These are phyloP conservation scores for Phytopythium kandeliae DNA, from an alignment of 352 stramenopile genomes.

Conservation along the genomic window DNA sequence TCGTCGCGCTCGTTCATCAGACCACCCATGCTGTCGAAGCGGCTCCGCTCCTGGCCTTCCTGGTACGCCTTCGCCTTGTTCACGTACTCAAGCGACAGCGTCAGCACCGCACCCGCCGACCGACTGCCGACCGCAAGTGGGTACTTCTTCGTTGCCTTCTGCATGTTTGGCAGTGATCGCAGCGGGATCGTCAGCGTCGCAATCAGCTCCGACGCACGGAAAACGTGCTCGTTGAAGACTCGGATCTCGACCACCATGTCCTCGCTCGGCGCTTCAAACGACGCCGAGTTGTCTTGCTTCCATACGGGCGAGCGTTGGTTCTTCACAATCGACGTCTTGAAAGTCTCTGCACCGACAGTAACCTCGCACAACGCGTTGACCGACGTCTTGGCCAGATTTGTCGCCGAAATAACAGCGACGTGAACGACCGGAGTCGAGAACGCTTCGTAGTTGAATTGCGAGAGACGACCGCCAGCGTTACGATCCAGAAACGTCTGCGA, in stretches of 20 bases:
- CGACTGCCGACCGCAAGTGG: slow-evolving; percentile 73
- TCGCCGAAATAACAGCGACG: slow-evolving; percentile 73
- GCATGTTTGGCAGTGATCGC: slow-evolving; percentile 80
- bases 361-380: slow-evolving; percentile 83
- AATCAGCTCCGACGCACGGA: slow-evolving; percentile 67
- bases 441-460: slow-evolving; percentile 82
- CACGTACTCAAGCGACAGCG: slow-evolving; percentile 74
- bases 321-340: slow-evolving; percentile 81
- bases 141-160: slow-evolving; percentile 81
- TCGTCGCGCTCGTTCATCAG: slow-evolving; percentile 79
- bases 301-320: slow-evolving; percentile 79
- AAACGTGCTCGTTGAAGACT: slow-evolving; percentile 80
- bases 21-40: slow-evolving; percentile 51
- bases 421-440: slow-evolving; percentile 80
- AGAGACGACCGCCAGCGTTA: slow-evolving; percentile 62
- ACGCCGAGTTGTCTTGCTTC: slow-evolving; percentile 81
- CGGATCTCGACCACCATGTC: slow-evolving; percentile 83
- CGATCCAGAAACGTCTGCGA: slow-evolving; percentile 52
- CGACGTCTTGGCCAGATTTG: slow-evolving; percentile 69
- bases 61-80: slow-evolving; percentile 81
- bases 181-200: slow-evolving; percentile 73
- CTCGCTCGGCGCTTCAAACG: slow-evolving; percentile 69
- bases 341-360: slow-evolving; percentile 73
- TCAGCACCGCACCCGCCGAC: slow-evolving; percentile 70
- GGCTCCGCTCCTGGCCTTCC: slow-evolving; percentile 57